Evolutionary conservation across 2,329 filamentous ascomycete species (phyloP).

Genomic region (Dactylellina sp.): DNA sequence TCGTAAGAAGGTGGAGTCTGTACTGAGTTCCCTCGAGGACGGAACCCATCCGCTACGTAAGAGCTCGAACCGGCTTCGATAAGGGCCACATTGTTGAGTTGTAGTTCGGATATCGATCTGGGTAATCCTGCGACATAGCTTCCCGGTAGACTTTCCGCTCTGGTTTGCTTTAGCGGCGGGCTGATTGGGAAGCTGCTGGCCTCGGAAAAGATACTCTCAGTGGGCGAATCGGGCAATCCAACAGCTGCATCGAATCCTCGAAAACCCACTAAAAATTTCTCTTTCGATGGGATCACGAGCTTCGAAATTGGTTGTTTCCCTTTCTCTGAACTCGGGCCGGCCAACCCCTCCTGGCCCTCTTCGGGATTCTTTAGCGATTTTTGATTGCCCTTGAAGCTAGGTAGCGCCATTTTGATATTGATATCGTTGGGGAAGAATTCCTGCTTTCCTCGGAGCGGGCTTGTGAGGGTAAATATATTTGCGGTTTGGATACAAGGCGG

Average conservation of each 20-base stretch:
- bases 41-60: conserved; percentile 50
- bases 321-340: conserved; percentile 19
- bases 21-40: conserved; percentile 27
- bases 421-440: conserved; percentile 38
- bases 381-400: conserved; percentile 17
- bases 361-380: conserved; percentile 23
- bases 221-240: conserved; percentile 43
- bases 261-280: conserved; percentile 47
- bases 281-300: conserved; percentile 43
- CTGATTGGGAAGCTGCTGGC: conserved; percentile 18
- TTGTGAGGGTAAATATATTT: conserved; percentile 43
- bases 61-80: background rate
- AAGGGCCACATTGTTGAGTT: conserved; percentile 9
- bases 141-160: conserved; percentile 20
- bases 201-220: conserved; percentile 36
- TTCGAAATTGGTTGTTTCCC: conserved; percentile 34
- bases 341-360: background rate
- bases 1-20: conserved; percentile 45
- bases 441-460: conserved; percentile 21
- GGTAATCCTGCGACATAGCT: conserved; percentile 4
- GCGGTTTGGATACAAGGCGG: conserved; percentile 31
- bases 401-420: conserved; percentile 53
- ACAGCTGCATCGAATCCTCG: conserved; percentile 46
- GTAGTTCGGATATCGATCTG: conserved; percentile 35
- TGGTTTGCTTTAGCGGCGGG: conserved; percentile 18